These are phyloP conservation scores for Fusarium pininemorale DNA, from an alignment of 2,329 filamentous ascomycete genomes.

Conservation along the genomic window DNA sequence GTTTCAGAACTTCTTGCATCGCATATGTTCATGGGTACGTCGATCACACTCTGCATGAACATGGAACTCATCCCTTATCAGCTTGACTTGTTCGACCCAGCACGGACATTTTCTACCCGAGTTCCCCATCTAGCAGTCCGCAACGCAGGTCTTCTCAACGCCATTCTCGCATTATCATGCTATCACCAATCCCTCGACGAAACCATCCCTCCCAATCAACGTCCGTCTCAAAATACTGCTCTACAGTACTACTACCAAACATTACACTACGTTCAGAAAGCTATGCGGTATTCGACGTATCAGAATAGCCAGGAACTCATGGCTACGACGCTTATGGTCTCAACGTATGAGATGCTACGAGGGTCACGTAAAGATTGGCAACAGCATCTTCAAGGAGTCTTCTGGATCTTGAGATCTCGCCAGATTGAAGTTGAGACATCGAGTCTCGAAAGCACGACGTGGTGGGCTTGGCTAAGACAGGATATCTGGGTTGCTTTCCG, in stretches of 20 bases:
- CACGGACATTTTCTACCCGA: conserved; percentile 30
- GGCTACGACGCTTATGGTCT: conserved; percentile 67
- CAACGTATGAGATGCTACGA: conserved; percentile 74
- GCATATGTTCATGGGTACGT: conserved; percentile 39
- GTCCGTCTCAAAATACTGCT: conserved; percentile 35
- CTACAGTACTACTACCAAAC: conserved; percentile 69
- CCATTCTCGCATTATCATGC: conserved; percentile 63
- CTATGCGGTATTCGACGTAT: conserved; percentile 67
- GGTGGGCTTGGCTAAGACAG: conserved; percentile 74
- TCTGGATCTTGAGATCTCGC: conserved; percentile 71
- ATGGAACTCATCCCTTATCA: neutral
- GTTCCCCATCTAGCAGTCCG: conserved; percentile 36
- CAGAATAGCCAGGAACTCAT: conserved; percentile 66
- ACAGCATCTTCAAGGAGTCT: conserved; percentile 70
- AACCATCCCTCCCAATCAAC: neutral
- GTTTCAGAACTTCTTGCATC: conserved; percentile 39
- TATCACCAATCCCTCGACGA: conserved; percentile 28
- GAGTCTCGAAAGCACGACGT: conserved; percentile 65
- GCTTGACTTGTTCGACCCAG: conserved; percentile 40
- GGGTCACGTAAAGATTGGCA: conserved; percentile 62
- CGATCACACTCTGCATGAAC: too few species aligned
- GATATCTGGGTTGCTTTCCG: conserved; percentile 72
- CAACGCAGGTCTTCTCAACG: conserved; percentile 66
- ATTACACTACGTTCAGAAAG: conserved; percentile 67
- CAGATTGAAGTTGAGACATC: conserved; percentile 67